A percentile compares a stretch with the other conserved stretches of the same genome.
These are phyloP conservation scores for Globisporangium nagaii DNA, from an alignment of 352 stramenopile genomes.

Conservation along the genomic window DNA sequence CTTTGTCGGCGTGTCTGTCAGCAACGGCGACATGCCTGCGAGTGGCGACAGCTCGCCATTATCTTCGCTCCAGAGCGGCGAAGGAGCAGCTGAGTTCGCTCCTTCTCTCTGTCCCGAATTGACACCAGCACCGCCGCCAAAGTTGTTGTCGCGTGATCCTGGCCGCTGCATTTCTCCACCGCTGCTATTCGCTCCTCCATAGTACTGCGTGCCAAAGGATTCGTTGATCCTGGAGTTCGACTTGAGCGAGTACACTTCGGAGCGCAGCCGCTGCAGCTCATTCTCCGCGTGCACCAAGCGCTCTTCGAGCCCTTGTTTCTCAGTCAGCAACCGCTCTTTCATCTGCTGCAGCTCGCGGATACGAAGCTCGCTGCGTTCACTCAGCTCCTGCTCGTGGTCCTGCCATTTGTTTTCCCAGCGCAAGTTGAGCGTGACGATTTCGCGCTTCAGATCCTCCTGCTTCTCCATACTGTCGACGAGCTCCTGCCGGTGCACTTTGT, in stretches of 20 bases:
- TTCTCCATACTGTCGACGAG: constrained; percentile 44
- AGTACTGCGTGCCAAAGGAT: constrained; percentile 36
- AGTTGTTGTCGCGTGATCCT: background rate
- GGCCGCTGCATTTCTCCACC: no score
- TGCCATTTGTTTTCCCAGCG: constrained; percentile 67
- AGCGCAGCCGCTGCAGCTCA: constrained; percentile 46
- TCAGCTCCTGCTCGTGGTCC: constrained; percentile 53
- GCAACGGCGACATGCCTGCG: constrained; percentile 36
- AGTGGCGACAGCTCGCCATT: constrained; percentile 49
- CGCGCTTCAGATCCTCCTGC: constrained; percentile 55
- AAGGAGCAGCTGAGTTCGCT: constrained; percentile 20
- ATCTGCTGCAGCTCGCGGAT: constrained; percentile 48
- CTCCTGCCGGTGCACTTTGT: constrained; percentile 54
- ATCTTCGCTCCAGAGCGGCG: constrained; percentile 67
- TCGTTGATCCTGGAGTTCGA: constrained; percentile 37
- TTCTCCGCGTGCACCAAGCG: constrained; percentile 53
- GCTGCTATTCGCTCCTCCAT: background rate
- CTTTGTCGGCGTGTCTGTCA: constrained; percentile 34
- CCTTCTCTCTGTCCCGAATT: background rate
- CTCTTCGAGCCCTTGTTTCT: constrained; percentile 61
- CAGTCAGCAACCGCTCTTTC: constrained; percentile 42
- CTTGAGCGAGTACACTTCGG: constrained; percentile 42
- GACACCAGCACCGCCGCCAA: no score
- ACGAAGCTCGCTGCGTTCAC: constrained; percentile 34
- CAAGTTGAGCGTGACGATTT: constrained; percentile 59